Base-by-base conservation (phyloP, 257 asterid genomes). In the Rauvolfia tetraphylla region DNA sequence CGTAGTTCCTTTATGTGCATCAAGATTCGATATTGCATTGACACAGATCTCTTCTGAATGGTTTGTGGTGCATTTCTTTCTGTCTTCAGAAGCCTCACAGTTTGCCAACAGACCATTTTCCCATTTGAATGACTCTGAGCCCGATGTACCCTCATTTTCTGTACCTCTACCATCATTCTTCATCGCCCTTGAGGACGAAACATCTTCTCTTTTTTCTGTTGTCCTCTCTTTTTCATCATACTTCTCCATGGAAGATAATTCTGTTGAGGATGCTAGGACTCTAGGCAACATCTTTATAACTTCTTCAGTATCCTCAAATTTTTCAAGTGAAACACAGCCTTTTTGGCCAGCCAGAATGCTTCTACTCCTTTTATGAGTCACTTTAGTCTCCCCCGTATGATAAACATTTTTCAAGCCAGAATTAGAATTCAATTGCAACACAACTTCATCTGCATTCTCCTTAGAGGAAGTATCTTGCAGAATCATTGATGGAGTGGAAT, bases 401-500 rank as follows among this genome's bases (percentile, higher is more conserved):
- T 65, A 46, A 46, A 67, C 75, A 18, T 61, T 74, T 3, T 38
- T 71, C 42, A 34, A 39, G 72, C 53, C 29, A 39, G 77, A 58
- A 51, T 12, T 41, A 68, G 82, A 69, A 62, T 67, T 49, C 57
- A 48, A 54, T 51, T 58, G 48, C 3, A 39, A 42, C 22, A 48
- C 29, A 23, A 17, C 13, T 57, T 75, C 72, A 44, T 81, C 83
- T 62, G 68, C 76, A 22, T 54, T 69, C 38, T 54, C 80, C 74
- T 71, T 70, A 63, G 62, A 3, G 11, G 27, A 79, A 12, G 68
- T 63, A 42, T 68, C 79, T 2, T 67, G 27, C 22, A 5, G 77
- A 57, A 7, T 76, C 68, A 29, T 31, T 1, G 76, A 57, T 62
- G 76, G 73, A 68, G 70, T 56, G 27, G 51, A 8, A 41, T 70